Percentiles rank a stretch among this genome's conserved stretches.
phyloP scores from a whole-genome alignment of 2,329 filamentous ascomycete genomes.

The Thermothelomyces thermophilus region DNA sequence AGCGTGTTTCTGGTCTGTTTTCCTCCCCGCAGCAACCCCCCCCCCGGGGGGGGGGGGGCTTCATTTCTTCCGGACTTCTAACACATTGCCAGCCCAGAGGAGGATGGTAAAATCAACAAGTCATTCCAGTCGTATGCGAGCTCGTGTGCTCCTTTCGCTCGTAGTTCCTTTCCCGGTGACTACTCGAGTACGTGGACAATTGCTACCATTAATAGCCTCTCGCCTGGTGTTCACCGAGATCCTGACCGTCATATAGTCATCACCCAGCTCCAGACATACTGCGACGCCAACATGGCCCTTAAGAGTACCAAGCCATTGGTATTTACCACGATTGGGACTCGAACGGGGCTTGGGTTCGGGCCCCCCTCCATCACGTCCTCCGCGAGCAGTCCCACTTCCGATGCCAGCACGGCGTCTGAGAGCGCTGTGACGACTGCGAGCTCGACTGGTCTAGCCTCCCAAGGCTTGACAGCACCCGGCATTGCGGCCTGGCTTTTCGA shows the following conservation, averaged over 20 bases:
- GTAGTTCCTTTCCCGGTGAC: slow-evolving; percentile 16
- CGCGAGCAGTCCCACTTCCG: neutral
- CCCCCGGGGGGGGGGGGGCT: too few relatives aligned
- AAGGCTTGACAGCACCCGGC: slow-evolving; percentile 4
- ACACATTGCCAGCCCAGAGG: slow-evolving; percentile 16
- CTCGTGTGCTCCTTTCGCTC: slow-evolving; percentile 20
- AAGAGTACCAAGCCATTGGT: neutral
- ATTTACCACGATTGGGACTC: slow-evolving; percentile 2
- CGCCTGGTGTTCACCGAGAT: too few relatives aligned
- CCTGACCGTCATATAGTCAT: slow-evolving; percentile 7
- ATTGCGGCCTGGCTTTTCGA: slow-evolving; percentile 15
- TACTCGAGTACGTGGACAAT: slow-evolving; percentile 14
- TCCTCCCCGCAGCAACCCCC: too few relatives aligned
- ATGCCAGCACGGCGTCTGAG: neutral
- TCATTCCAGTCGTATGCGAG: slow-evolving; percentile 23
- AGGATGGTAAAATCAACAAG: slow-evolving; percentile 20
- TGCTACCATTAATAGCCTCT: too few relatives aligned
- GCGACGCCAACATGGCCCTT: slow-evolving; percentile 9
- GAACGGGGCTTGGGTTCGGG: neutral
- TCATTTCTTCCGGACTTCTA: too few relatives aligned
- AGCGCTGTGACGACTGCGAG: neutral
- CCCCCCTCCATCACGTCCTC: neutral
- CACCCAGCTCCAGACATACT: slow-evolving; percentile 16
- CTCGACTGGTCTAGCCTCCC: slow-evolving; percentile 10
- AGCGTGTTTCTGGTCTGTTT: slow-evolving; percentile 25